A percentile compares a stretch with the other conserved stretches of the same genome.
Conservation (phyloP, 164 flowering plant genomes). For the Tetrastigma voinierianum region DNA sequence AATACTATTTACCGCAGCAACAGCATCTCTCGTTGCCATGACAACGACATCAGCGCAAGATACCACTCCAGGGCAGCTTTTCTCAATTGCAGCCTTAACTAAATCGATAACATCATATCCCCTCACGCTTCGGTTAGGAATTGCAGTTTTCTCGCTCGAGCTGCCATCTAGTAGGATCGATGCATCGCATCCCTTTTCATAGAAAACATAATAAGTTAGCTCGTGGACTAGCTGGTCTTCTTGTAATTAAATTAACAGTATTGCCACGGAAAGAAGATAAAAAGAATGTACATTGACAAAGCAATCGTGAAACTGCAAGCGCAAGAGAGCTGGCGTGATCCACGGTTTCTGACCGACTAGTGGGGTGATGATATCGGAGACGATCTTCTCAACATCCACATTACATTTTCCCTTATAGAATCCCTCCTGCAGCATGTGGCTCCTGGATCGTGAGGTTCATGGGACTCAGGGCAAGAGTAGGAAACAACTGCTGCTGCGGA, state of each 20-base stretch:
- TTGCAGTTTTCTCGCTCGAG: slow-evolving; percentile 24
- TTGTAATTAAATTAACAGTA: no score
- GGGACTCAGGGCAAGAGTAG: no score
- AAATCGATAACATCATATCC: slow-evolving; percentile 33
- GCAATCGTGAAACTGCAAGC: slow-evolving; percentile 53
- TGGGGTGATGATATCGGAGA: slow-evolving; percentile 15
- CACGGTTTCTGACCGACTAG: slow-evolving; percentile 21
- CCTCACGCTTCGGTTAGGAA: slow-evolving; percentile 33
- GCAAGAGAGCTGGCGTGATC: slow-evolving; percentile 41
- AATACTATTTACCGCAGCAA: slow-evolving; percentile 12
- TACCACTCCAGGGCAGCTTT: slow-evolving; percentile 25
- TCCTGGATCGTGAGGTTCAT: neutral
- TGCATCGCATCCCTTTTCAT: slow-evolving; percentile 45
- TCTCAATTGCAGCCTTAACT: slow-evolving; percentile 27
- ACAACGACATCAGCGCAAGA: slow-evolving; percentile 52
- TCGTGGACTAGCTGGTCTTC: neutral
- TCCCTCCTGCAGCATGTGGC: slow-evolving; percentile 22
- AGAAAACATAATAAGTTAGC: neutral
- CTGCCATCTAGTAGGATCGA: slow-evolving; percentile 33
- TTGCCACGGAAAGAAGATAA: neutral
- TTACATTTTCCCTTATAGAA: slow-evolving; percentile 38
- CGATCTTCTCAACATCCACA: slow-evolving; percentile 34
- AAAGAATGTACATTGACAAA: slow-evolving; percentile 32
- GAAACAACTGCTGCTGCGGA: no score
- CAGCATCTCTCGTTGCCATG: slow-evolving; percentile 40